Evolutionary conservation across 2,329 filamentous ascomycete species (phyloP), one percentile per base, ranked within the genome.

Genomic region (Alternaria sp.): DNA sequence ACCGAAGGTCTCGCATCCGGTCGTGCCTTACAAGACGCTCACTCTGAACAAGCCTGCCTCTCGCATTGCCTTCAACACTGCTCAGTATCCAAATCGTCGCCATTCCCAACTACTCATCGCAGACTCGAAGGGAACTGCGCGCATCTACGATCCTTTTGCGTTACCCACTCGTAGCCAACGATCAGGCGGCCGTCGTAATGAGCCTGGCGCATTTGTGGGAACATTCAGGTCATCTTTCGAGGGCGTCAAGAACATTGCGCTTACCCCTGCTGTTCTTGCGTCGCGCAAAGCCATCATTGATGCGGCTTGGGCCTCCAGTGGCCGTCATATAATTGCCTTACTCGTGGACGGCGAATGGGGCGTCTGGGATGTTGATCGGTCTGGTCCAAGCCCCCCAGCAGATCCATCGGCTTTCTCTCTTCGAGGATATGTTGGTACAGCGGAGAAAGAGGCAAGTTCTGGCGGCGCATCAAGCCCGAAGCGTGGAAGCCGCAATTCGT

Each of bases 101-200:
- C 85, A 87, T 71, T 82, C 84, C 0, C 82, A 84, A 44, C 72
- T 89, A 11, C 79, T 89, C 8, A 77, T 89, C 7, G 80, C 83
- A 2, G 86, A 88, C 57, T 72, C 80, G 2, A 81, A 79, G n/a
- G 86, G 87, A 6, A 81, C 79, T 42, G 84, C 87, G 28, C 86
- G 87, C 54, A 79, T 89, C 14, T 87, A 86, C 67, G 84, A 87
- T 54, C 84, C 83, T 26, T 82, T 87, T 32, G 78, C 82, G 16
- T 70, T 68, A 16, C 54, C 66, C 2, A 64, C 48, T 32, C 69
- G 62, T 46, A 75, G 68, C 42, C 72, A 69, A 36, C 67, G 60
- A 28, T 38, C 63, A 53, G 65, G 58, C 36, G 61, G 65, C 16
- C 38, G 48, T 34, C 61, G 61, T 7, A 47, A 57, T 7, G 69